Percentiles rank a stretch among this genome's conserved stretches.
Evolutionary conservation across 441 rosid genomes (phyloP).

Genomic region (Viola pubescens): DNA sequence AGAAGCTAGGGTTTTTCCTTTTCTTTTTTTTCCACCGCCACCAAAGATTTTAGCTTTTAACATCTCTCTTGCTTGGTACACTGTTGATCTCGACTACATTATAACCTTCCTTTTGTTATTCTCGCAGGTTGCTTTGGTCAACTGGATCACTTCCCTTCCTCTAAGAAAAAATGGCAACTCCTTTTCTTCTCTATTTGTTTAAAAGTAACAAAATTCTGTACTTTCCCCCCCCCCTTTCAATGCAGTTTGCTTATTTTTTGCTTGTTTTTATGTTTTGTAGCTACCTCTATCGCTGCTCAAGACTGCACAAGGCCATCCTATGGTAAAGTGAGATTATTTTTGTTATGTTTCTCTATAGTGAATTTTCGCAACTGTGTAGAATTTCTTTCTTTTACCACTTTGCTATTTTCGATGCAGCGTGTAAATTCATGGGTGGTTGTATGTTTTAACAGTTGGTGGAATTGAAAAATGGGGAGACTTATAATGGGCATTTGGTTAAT

Average conservation of each 20-base stretch:
- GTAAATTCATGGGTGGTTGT: constrained; percentile 18
- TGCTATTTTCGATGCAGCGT: constrained; percentile 12
- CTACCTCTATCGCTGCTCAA: constrained; percentile 92
- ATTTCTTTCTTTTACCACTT: constrained; percentile 2
- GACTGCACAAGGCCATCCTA: constrained; percentile 96
- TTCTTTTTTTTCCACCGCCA: background rate
- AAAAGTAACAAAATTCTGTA: background rate
- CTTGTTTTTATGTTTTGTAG: constrained; percentile 28
- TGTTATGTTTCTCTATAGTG: background rate
- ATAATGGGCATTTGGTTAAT: constrained; percentile 92
- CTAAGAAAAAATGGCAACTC: constrained; percentile 17
- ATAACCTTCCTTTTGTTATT: background rate
- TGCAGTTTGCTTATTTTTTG: background rate
- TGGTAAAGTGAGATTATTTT: constrained; percentile 38
- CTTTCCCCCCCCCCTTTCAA: background rate
- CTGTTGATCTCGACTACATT: background rate
- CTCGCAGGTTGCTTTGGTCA: constrained; percentile 7
- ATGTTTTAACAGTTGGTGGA: constrained; percentile 64
- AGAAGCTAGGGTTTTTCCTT: background rate
- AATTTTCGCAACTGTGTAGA: background rate
- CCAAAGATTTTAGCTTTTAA: too few species aligned
- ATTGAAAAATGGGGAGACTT: constrained; percentile 94
- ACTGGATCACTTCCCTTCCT: background rate
- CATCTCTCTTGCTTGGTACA: too few species aligned
- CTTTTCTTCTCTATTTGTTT: background rate